phyloP scores from a whole-genome alignment of 208 protist genomes.

The Phytomonas serpens region DNA sequence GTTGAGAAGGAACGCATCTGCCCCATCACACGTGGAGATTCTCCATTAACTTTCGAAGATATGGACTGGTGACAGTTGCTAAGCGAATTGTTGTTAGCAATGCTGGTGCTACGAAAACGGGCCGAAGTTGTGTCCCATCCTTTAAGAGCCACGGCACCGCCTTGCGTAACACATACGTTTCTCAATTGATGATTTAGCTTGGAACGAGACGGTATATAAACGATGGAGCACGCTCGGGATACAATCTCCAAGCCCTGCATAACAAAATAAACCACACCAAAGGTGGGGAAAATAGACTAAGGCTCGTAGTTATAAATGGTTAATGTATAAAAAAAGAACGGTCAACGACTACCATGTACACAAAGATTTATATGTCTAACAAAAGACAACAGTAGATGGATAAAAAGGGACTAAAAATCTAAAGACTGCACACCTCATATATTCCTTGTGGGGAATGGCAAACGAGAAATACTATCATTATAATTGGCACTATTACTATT shows the following conservation, averaged over 20 bases:
- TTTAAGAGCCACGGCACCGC: not conserved
- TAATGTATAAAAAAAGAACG: not conserved
- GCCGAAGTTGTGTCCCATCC: not conserved
- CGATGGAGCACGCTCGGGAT: not conserved
- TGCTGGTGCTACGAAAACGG: not conserved
- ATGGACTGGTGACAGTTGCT: not conserved
- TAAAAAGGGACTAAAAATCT: conserved; percentile 23
- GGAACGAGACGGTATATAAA: not conserved
- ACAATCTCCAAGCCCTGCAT: not conserved
- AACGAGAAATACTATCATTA: not conserved
- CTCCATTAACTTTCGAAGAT: not conserved
- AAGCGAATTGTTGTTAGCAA: not conserved
- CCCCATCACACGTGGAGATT: not conserved
- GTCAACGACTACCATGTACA: not conserved
- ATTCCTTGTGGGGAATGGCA: not conserved
- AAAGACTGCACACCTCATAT: not conserved
- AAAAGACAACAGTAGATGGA: conserved; percentile 41
- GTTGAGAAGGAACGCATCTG: not conserved
- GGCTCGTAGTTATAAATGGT: not conserved
- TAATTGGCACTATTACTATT: not conserved
- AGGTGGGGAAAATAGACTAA: conserved; percentile 8
- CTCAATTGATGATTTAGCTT: not conserved
- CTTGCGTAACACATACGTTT: not conserved
- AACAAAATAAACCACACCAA: not conserved
- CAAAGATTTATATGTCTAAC: conserved; percentile 13